phyloP scores from a whole-genome alignment of 202 grass and related monocot genomes.

The Eragrostis tef region DNA sequence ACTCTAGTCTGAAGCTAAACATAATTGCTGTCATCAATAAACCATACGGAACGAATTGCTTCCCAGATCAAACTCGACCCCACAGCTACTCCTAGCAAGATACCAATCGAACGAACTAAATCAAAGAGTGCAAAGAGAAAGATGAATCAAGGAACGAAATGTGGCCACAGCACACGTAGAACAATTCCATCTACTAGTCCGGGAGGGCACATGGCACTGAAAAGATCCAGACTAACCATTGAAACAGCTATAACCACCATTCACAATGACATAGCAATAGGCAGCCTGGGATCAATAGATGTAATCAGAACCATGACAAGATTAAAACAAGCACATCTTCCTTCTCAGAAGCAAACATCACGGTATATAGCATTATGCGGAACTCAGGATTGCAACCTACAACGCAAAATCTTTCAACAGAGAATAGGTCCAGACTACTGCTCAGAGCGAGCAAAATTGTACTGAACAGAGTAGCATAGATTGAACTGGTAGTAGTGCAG shows the following conservation, averaged over 20 bases:
- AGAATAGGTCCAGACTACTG: constrained; percentile 52
- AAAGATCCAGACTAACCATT: too few relatives aligned
- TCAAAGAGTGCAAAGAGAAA: too few relatives aligned
- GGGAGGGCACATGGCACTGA: too few relatives aligned
- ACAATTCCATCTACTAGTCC: too few relatives aligned
- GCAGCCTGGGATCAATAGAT: not conserved
- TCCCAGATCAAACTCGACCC: too few relatives aligned
- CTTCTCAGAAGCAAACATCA: constrained; percentile 38
- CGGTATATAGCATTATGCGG: constrained; percentile 33
- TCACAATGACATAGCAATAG: not conserved
- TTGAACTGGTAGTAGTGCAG: constrained; percentile 32
- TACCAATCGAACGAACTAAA: too few relatives aligned
- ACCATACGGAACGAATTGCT: too few relatives aligned
- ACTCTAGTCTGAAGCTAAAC: not conserved
- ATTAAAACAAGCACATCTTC: constrained; percentile 26
- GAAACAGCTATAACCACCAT: too few relatives aligned
- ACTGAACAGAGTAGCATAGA: constrained; percentile 44
- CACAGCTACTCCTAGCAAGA: too few relatives aligned
- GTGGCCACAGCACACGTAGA: too few relatives aligned
- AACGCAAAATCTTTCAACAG: constrained; percentile 37
- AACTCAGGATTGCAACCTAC: constrained; percentile 38
- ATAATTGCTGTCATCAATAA: too few relatives aligned
- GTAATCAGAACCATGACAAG: not conserved
- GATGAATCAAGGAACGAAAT: too few relatives aligned
- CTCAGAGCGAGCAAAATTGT: constrained; percentile 44